Base-by-base conservation (phyloP, 2,329 filamentous ascomycete genomes). In the Curvularia spicifera region DNA sequence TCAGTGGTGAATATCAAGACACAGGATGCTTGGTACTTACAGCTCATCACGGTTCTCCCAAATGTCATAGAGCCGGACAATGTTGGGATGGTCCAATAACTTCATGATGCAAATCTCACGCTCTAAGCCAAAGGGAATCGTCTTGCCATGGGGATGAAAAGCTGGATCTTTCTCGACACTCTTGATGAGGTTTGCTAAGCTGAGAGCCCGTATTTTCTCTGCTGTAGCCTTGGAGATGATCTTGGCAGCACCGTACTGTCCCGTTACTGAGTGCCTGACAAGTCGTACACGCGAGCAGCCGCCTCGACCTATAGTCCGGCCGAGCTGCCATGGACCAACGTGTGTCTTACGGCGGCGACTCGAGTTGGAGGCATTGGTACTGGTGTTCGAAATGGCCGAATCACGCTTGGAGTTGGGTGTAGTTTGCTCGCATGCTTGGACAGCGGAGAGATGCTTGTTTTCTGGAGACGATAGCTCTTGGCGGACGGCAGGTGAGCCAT, bases 51-150 rank as follows among this genome's bases (percentile, higher is more conserved):
- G 86, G 73, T 97, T 98, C 79, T 99, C 95, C 94, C 94, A 99
- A 29, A 99, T 94, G 78, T 99, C 95, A 74, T 94, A 95, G 9
- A 99, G 81, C 66, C 91, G 91, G 77, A 97, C 93, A 69, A 98
- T 94, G 75, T 98, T 95, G 5, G 90, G 91, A 78, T 99, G 95
- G 71, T 97, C 89, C 60, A 98, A 91, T 57, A 98, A 84, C 79
- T 97, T 98, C 85, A 99, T 92, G 68, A 99, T 96, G 31, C 94
- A 93, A 40, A 99, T 93, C 74, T 99, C 95, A 53, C 95, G 86
- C 78, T 98, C 94, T 60, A 99, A 90, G 1, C 93, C 91, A 70
- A 94, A 87, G 1, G 94, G 94, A 73, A 96, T 93, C 53, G 88
- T 85, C 57, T 89, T 83, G 40, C 88, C 87, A 50, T 85, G 82